Percentiles rank a stretch among this genome's conserved stretches.
phyloP scores from a whole-genome alignment of 2,329 filamentous ascomycete genomes.

The Lasiodiplodia theobromae region DNA sequence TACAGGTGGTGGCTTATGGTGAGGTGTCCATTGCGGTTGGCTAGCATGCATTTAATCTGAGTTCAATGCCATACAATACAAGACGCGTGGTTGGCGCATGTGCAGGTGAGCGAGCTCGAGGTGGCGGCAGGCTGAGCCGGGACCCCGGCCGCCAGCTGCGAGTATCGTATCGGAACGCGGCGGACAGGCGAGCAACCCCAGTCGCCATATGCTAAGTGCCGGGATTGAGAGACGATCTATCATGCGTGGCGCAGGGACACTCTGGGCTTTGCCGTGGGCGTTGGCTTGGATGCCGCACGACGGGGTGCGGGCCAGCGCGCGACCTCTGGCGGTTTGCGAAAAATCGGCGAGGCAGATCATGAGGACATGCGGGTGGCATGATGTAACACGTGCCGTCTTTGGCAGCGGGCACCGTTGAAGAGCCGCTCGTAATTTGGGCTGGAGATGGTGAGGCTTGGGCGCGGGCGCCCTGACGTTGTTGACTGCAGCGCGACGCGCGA shows the following conservation, averaged over 20 bases:
- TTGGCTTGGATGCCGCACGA: conserved; percentile 14
- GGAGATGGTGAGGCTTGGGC: conserved; percentile 7
- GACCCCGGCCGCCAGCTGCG: conserved; percentile 12
- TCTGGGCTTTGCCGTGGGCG: conserved; percentile 2
- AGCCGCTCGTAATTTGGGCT: conserved; percentile 25
- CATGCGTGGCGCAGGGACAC: conserved; percentile 21
- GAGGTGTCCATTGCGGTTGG: conserved; percentile 28
- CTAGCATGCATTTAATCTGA: conserved; percentile 29
- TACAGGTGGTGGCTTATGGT: conserved; percentile 29
- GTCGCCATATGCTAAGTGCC: conserved; percentile 14
- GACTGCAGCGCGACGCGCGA: background rate
- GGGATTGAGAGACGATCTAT: conserved; percentile 13
- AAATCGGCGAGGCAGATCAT: conserved; percentile 20
- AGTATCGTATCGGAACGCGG: conserved; percentile 12
- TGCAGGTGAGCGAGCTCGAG: background rate
- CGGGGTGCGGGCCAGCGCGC: conserved; percentile 17
- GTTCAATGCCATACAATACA: conserved; percentile 25
- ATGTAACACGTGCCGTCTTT: conserved; percentile 26
- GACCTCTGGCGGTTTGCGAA: background rate
- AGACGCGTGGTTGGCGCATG: background rate
- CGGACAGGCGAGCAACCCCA: conserved; percentile 17
- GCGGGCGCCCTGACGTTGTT: background rate
- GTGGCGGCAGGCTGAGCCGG: background rate
- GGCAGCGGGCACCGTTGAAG: conserved; percentile 7
- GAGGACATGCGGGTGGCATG: conserved; percentile 27